Conservation (phyloP, 2,329 filamentous ascomycete genomes). For the Colletotrichum australisinense region DNA sequence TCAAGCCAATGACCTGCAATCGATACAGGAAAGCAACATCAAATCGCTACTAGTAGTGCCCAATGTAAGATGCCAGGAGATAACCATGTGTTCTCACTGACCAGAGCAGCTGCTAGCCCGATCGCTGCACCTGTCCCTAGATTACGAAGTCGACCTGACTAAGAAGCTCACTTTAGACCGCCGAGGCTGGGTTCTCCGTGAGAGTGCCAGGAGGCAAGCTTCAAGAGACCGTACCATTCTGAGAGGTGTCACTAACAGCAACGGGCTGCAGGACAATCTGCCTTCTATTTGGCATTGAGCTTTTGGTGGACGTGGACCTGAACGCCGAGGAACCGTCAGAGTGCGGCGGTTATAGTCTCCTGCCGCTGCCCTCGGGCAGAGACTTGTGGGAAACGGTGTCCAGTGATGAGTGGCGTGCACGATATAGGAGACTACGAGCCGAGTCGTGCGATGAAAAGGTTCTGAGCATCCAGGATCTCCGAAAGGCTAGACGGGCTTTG, state of each 20-base stretch:
- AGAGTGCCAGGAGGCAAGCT: slow-evolving; percentile 14
- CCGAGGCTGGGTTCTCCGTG: slow-evolving; percentile 12
- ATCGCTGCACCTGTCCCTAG: not conserved
- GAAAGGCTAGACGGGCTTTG: not conserved
- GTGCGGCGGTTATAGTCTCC: slow-evolving; percentile 1
- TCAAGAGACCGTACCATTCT: not conserved
- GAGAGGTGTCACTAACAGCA: not conserved
- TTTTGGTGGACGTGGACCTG: slow-evolving; percentile 15
- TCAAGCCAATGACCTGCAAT: slow-evolving; percentile 16
- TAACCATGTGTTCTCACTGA: not conserved
- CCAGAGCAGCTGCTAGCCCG: not conserved
- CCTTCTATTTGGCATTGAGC: slow-evolving; percentile 18
- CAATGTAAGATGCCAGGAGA: not conserved
- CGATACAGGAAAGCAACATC: slow-evolving; percentile 4
- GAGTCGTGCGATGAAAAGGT: not conserved
- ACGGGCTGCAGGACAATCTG: not conserved
- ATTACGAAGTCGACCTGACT: slow-evolving; percentile 2
- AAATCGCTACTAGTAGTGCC: not conserved
- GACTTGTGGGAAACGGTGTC: slow-evolving; percentile 20
- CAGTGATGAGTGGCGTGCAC: slow-evolving; percentile 14
- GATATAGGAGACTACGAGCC: slow-evolving; percentile 10
- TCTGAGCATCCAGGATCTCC: slow-evolving; percentile 10
- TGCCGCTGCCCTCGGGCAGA: slow-evolving; percentile 12
- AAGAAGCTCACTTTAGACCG: not conserved
- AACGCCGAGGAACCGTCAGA: not conserved